Percentiles rank a stretch among this genome's conserved stretches.
Conservation (phyloP, 148 eudicot species). For the Mesembryanthemum crystallinum region DNA sequence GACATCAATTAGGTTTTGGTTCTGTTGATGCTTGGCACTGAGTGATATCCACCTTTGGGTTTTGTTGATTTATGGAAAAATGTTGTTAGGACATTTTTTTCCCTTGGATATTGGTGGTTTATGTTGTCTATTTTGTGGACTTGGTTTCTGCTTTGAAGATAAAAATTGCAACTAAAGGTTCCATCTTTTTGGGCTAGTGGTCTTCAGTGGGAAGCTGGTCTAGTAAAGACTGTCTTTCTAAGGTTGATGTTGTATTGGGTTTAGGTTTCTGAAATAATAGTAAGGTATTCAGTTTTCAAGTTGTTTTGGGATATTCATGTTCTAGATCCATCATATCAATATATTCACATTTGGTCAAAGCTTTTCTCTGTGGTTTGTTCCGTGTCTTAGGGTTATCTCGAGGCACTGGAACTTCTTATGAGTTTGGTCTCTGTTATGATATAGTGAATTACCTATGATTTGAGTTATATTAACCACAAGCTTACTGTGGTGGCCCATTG, state of each 20-base stretch:
- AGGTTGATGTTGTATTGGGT: constrained; percentile 1
- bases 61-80: neutral
- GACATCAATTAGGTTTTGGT: neutral
- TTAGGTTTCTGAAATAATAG: neutral
- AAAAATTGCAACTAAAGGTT: neutral
- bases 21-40: neutral
- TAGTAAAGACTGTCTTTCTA: too few relatives aligned
- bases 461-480: neutral
- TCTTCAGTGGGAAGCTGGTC: too few relatives aligned
- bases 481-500: neutral
- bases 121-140: neutral
- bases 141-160: neutral
- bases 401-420: neutral
- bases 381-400: neutral
- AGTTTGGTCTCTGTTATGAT: neutral
- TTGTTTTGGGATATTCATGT: neutral
- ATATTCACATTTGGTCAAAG: neutral
- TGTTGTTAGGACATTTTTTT: neutral
- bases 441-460: neutral
- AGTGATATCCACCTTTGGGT: neutral
- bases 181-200: neutral
- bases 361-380: neutral
- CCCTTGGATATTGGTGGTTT: neutral
- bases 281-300: neutral
- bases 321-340: neutral